phyloP scores from a whole-genome alignment of 2,329 filamentous ascomycete genomes.

The Alternaria triticina region DNA sequence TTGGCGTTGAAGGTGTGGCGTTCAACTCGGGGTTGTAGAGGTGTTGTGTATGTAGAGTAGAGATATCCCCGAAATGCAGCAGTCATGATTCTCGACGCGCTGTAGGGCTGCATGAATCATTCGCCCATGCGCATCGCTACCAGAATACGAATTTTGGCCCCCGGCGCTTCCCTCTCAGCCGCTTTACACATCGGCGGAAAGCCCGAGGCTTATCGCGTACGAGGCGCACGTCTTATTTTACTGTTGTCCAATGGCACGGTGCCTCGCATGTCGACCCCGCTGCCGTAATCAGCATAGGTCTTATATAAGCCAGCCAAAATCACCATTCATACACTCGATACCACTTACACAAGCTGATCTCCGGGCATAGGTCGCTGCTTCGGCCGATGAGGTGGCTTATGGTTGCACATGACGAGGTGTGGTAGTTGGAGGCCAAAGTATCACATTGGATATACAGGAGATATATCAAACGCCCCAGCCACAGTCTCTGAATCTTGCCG shows the following conservation, averaged over 20 bases:
- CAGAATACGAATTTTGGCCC: not conserved
- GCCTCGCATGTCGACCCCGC: slow-evolving; percentile 6
- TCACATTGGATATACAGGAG: not conserved
- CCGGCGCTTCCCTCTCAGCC: not conserved
- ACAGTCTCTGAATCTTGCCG: not conserved
- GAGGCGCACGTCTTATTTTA: not conserved
- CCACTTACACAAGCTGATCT: not conserved
- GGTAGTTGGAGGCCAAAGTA: not conserved
- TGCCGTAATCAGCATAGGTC: slow-evolving; percentile 11
- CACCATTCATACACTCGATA: not conserved
- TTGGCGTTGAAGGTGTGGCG: not conserved
- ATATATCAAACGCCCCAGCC: not conserved
- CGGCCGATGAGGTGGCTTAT: not conserved
- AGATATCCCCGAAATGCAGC: not conserved
- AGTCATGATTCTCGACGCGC: not conserved
- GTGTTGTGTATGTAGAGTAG: not conserved
- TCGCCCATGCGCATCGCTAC: not conserved
- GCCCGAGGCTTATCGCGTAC: not conserved
- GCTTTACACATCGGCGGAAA: not conserved
- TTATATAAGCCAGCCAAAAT: slow-evolving; percentile 12
- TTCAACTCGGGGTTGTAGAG: not conserved
- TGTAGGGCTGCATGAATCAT: not conserved
- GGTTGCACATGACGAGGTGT: not conserved
- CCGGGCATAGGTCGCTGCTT: not conserved
- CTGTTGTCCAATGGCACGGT: slow-evolving; percentile 10